Evolutionary conservation across 306 rosid genomes (phyloP), one percentile per base, ranked within the genome.

Genomic region (Castanospermum australe): DNA sequence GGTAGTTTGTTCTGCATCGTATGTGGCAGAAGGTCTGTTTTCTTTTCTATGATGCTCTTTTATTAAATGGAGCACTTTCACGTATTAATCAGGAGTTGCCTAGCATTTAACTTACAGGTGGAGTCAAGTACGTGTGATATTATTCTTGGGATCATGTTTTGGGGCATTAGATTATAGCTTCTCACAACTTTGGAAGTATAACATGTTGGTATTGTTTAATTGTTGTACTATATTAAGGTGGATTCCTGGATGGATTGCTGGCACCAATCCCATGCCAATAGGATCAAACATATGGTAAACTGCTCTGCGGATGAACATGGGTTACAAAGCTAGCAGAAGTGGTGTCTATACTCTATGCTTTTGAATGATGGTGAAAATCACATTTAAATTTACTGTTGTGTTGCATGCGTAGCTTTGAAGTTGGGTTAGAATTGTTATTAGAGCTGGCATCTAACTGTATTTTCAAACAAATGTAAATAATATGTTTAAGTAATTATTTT

Each of bases 11-110:
- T 84, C 89, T 94, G 99, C 93, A 82, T 92, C 77, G 95, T 87
- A 38, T 94, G 99, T 78, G 94, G 99, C 89, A 84, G 78, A 91
- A 94, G 99, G 99, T 94, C 81, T 84, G 97, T 91, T 85, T 88
- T 87, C 89, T 89, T 86, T 79, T 81, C 84, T 82, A 30, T 86
- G 81, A 87, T 81, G 83, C 75, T 76, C 71, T 84, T 86, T 68
- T 65, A 68, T 79, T 57, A 75, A 48, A 50, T 83, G 86, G 92
- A 84, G 87, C 79, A 60, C 67, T 73, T 84, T 77, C 77, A 71
- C 80, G 22, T 71, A 76, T 88, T 83, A 78, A 82, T 84, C 76
- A 61, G 86, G 86, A 81, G 66, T 82, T 71, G 67, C 39, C 33
- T 77, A 73, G 86, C 66, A 85, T 85, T 79, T 77, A 71, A 66